phyloP scores from a whole-genome alignment of 192 early-diverging fungal species.

The Backusella tuberculispora region DNA sequence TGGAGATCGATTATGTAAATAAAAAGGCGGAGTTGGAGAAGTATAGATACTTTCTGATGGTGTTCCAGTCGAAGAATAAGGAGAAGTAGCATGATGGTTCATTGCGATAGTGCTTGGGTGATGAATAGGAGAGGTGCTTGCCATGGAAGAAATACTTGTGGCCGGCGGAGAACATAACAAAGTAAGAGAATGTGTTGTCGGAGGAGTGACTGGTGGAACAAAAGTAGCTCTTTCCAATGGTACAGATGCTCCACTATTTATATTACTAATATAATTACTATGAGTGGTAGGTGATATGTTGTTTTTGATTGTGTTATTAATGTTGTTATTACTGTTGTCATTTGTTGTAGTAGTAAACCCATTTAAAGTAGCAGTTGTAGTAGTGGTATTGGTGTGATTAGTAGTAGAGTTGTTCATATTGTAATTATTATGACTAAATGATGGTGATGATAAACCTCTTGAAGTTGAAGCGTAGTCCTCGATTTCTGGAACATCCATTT shows the following conservation, averaged over 20 bases:
- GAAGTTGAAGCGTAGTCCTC: slow-evolving; percentile 2
- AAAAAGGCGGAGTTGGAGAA: not conserved
- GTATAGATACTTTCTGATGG: not conserved
- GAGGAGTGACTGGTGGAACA: not conserved
- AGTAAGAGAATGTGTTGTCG: not conserved
- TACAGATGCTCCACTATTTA: slow-evolving; percentile 10
- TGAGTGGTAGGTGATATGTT: not conserved
- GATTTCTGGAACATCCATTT: not conserved
- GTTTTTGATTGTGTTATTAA: not conserved
- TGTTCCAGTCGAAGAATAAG: not conserved
- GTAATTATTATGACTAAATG: not conserved
- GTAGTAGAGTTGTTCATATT: not conserved
- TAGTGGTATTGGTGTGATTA: not conserved
- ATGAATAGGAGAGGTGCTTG: not conserved
- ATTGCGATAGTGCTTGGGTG: not conserved
- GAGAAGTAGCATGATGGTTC: not conserved
- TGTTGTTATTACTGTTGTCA: not conserved
- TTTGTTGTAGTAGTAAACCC: not conserved
- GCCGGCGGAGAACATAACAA: not conserved
- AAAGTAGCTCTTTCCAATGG: not conserved
- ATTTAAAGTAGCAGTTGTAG: not conserved
- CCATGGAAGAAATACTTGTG: not conserved
- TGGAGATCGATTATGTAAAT: not conserved
- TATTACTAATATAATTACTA: slow-evolving; percentile 10
- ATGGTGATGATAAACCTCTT: not conserved